phyloP scores from a whole-genome alignment of 768 basidiomycete species.

The Amanita fuliginea region DNA sequence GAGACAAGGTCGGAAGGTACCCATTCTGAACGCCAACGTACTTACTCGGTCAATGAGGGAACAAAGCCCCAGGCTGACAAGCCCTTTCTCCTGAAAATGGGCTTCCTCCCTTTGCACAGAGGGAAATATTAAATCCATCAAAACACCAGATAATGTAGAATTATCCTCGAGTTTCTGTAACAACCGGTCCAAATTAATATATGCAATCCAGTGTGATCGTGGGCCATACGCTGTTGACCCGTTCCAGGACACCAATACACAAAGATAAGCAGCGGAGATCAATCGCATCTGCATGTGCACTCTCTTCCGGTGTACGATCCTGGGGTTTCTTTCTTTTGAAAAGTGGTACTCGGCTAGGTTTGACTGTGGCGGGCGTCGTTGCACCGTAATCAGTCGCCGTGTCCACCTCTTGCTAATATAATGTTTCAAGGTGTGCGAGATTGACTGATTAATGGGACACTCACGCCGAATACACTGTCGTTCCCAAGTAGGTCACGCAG shows the following conservation, averaged over 20 bases:
- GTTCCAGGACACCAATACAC: constrained; percentile 81
- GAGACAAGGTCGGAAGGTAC: background rate
- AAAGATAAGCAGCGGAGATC: constrained; percentile 78
- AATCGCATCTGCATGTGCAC: constrained; percentile 49
- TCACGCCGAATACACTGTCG: constrained; percentile 15
- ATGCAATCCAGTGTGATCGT: constrained; percentile 10
- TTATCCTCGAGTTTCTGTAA: constrained; percentile 67
- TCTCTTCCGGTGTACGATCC: constrained; percentile 56
- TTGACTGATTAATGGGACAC: background rate
- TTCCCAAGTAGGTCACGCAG: constrained; percentile 22
- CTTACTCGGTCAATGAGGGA: constrained; percentile 51
- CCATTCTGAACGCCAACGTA: background rate
- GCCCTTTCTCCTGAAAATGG: constrained; percentile 67
- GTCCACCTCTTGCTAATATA: constrained; percentile 1
- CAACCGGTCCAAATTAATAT: constrained; percentile 8
- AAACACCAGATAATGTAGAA: constrained; percentile 70
- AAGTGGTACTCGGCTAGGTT: constrained; percentile 6
- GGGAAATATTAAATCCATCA: constrained; percentile 83
- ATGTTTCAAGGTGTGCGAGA: background rate
- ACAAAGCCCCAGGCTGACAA: constrained; percentile 72
- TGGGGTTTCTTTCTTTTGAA: constrained; percentile 34
- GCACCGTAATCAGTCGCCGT: background rate
- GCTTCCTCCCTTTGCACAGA: constrained; percentile 84
- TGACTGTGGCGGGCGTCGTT: constrained; percentile 13
- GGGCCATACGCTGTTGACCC: constrained; percentile 72